Evolutionary conservation across 306 rosid species (phyloP).

Genomic region (Delonix regia): DNA sequence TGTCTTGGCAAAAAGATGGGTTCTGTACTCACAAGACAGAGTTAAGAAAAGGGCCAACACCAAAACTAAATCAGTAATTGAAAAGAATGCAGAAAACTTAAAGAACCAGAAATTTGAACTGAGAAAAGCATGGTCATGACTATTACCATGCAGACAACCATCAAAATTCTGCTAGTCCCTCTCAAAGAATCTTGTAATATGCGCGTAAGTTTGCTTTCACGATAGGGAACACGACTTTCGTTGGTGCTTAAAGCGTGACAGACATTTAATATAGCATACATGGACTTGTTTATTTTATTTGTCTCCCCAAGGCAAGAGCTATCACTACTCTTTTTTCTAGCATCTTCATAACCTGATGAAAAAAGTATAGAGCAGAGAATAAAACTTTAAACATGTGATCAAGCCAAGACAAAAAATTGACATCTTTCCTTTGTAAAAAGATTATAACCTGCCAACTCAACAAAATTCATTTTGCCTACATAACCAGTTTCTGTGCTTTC

Average conservation of each 20-base stretch:
- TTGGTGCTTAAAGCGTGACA: slow-evolving; percentile 61
- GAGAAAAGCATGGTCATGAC: slow-evolving; percentile 1
- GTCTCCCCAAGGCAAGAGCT: slow-evolving; percentile 50
- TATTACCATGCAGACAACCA: slow-evolving; percentile 81
- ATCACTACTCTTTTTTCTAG: slow-evolving; percentile 63
- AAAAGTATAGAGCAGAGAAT: slow-evolving; percentile 16
- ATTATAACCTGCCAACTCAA: slow-evolving; percentile 81
- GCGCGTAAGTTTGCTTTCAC: slow-evolving; percentile 92
- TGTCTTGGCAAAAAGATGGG: slow-evolving; percentile 80
- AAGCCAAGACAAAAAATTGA: neutral
- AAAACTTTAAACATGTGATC: slow-evolving; percentile 13
- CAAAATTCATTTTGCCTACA: slow-evolving; percentile 76
- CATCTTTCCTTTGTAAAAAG: slow-evolving; percentile 15
- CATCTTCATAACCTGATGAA: slow-evolving; percentile 76
- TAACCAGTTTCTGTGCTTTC: slow-evolving; percentile 32
- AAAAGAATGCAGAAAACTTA: slow-evolving; percentile 4
- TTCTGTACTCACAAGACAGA: slow-evolving; percentile 47
- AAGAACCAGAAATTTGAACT: neutral
- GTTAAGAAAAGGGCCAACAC: slow-evolving; percentile 21
- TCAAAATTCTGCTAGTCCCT: slow-evolving; percentile 62
- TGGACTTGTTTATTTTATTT: slow-evolving; percentile 69
- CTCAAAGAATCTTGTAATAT: slow-evolving; percentile 82
- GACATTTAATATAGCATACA: slow-evolving; percentile 73
- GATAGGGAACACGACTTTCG: slow-evolving; percentile 71
- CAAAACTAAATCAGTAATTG: neutral